Conservation (phyloP, 352 stramenopile genomes). For the Phytopythium cucurbitacearum region DNA sequence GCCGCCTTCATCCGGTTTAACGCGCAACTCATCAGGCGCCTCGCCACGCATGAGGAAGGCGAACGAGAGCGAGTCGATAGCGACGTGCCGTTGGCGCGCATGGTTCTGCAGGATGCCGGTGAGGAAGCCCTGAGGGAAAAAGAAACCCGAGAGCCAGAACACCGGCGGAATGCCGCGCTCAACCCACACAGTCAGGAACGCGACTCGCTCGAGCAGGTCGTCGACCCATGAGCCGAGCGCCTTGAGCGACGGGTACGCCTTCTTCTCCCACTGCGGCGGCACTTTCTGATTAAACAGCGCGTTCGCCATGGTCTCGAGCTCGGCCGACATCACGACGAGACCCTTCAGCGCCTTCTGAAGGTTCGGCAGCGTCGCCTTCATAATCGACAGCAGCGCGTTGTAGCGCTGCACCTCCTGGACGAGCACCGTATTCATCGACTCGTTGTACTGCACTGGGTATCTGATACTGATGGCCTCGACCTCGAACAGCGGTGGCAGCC, state of each 20-base stretch:
- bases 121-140: slow-evolving; percentile 78
- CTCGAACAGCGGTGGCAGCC: slow-evolving; percentile 75
- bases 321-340: slow-evolving; percentile 55
- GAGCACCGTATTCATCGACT: slow-evolving; percentile 92
- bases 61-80: slow-evolving; percentile 86
- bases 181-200: slow-evolving; percentile 65
- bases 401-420: slow-evolving; percentile 90
- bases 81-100: slow-evolving; percentile 68
- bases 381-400: slow-evolving; percentile 80
- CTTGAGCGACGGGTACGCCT: slow-evolving; percentile 91
- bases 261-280: slow-evolving; percentile 81
- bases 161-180: slow-evolving; percentile 40
- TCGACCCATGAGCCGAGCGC: slow-evolving; percentile 85
- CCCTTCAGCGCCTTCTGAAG: slow-evolving; percentile 86
- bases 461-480: slow-evolving; percentile 79
- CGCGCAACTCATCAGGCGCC: slow-evolving; percentile 34
- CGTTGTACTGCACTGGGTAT: slow-evolving; percentile 86
- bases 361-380: slow-evolving; percentile 80
- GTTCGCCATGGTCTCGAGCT: slow-evolving; percentile 77
- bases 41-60: slow-evolving; percentile 68
- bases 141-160: slow-evolving; percentile 81
- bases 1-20: slow-evolving; percentile 17
- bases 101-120: slow-evolving; percentile 83
- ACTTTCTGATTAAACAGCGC: slow-evolving; percentile 87
- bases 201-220: slow-evolving; percentile 74